Evolutionary conservation across 306 rosid genomes (phyloP), one percentile per base, ranked within the genome.

Genomic region (Quercus robur): DNA sequence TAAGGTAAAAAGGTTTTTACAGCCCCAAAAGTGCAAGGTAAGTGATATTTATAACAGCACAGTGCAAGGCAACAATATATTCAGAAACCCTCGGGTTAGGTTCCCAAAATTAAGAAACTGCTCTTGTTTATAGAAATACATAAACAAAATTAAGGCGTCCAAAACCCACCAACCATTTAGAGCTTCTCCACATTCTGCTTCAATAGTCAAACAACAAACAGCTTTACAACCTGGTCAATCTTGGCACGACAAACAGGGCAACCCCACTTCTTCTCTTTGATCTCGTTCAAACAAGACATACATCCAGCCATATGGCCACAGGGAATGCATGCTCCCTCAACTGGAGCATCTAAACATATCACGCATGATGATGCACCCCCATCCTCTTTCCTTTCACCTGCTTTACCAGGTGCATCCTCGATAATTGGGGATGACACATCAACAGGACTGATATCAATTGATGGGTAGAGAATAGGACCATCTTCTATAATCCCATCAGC

Each of bases 261-360:
- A 55, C 97, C 98, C 98, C 99, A 93, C 71, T 96, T 96, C 90
- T 93, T 93, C 56, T 90, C 73, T 74, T 88, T 87, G 74, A 96
- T 85, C 89, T 91, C 98, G 2, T 87, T 87, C 94, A 96, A 85
- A 87, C 99, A 96, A 74, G 92, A 85, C 98, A 96, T 96, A 87
- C 99, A 96, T 81, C 98, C 98, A 30, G 90, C 97, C 88, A 96
- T 97, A 83, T 96, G 99, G 70, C 99, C 98, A 84, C 99, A 96
- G 12, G 99, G 99, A 78, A 96, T 96, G 97, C 97, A 93, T 57
- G 94, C 98, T 64, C 97, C 99, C 82, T 96, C 93, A n/a, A 90
- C 89, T 5, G 93, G 97, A 81, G 99, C 94, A 86, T 96, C 99
- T 86, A 96, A 86, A 83, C 99, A 96, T 77, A 96, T 91, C 73